Base-by-base conservation (phyloP, 768 basidiomycete species). In the Asterophora parasitica region DNA sequence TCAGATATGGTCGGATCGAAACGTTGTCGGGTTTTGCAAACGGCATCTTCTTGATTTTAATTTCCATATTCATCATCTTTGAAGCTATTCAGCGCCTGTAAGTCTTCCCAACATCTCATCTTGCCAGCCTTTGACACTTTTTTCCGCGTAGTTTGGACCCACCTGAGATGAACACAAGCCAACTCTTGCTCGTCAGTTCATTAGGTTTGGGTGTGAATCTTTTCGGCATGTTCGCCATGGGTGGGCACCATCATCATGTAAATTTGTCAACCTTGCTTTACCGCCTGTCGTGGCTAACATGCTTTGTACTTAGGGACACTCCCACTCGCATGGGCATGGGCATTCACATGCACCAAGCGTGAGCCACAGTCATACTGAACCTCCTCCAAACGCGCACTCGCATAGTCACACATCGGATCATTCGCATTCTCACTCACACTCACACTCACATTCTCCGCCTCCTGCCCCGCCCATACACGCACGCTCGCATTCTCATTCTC, bases 201-300 rank as follows among this genome's bases (percentile, higher is more conserved):
- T 65, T 97, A 20, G 96, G 96, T 7, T 71, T 99, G 8, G 92
- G 75, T 1, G 92, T 99, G 39, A 99, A 99, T 64, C 68, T 99
- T 15, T 98, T 97, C 57, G 96, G 96, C 31, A 96, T 99, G 92
- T 90, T 93, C 62, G 96, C 96, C 1, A 99, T 96, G 77, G 96
- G 96, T 4, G 93, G 92, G 3, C 92, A 94, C 63, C 85, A 88
- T 61, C 89, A 91, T 54, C 88, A 89, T 69, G 87, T 88, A 70
- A 34, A 72, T 70, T 31, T 15, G 38, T 45, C 44, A 42, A 26
- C 7, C 17, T 42, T 42, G 32, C 19, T 48, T 15, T 26, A 37
- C 12, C 23, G 23, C 23, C 23, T 6, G 3, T 23, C 23, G 23
- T 23, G 34, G 28, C 43, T 1, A 30, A 44, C 7, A 11, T 20